Base-by-base conservation (phyloP, 768 basidiomycete genomes). In the Cantharellus anzutake region DNA sequence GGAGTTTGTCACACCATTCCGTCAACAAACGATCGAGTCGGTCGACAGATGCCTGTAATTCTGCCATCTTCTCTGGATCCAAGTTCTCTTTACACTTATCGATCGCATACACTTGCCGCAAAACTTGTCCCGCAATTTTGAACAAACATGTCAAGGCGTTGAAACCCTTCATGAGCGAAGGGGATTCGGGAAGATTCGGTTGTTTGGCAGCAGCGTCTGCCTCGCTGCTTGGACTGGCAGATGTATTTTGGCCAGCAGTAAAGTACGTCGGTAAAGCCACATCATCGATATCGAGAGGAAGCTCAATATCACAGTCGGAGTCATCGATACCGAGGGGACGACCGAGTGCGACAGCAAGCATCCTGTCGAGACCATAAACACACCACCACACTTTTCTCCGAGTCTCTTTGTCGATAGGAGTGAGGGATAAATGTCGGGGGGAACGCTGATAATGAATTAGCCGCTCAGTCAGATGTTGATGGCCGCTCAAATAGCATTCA, bases 341-440 rank as follows among this genome's bases (percentile, higher is more conserved):
- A 53, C 91, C 91, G 11, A 94, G 75, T 11, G 89, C 83, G 58
- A 93, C 80, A 34, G 91, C 91, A 20, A 94, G 82, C 86, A 92
- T 91, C 56, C 89, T 82, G 37, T 63, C 91, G 56, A 94, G 74
- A 35, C 82, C 82, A 66, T 94, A 94, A 37, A 92, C 86, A 50
- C 85, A 82, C 88, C 91, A 93, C 91, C 91, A 93, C 57, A 92
- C 83, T 71, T 92, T 90, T 63, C 84, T 76, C 39, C 89, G 80
- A 0, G 87, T 86, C 70, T 93, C 88, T 70, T 90, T 93, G 70
- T 93, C 87, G 44, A 86, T 78, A 42, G 82, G 73, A 20, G 80
- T 72, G 41, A 91, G 74, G 16, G 74, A 67, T 52, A 92, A 75
- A 51, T 86, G 79, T 57, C 83, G 80, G 3, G 88, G 84, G 2